Evolutionary conservation across 805 yeast species (phyloP), one percentile per base, ranked within the genome.

Genomic region (Yamadazyma paraphyllophila): DNA sequence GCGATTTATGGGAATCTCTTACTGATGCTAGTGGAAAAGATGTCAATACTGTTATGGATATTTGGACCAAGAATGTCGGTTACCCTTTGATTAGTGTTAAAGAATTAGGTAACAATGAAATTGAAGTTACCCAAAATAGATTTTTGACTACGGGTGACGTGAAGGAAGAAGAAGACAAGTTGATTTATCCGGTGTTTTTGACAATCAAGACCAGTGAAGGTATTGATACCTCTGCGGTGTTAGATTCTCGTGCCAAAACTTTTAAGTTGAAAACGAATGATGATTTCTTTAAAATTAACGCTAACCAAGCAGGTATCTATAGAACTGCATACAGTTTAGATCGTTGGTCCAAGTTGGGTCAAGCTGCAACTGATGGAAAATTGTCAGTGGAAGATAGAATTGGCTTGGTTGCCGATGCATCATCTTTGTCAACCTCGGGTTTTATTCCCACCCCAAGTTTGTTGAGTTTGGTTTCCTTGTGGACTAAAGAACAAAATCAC

Each of bases 361-460:
- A 76, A 49, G 78, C 79, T 32, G 85, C 81, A 45, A 76, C 74
- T 34, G 72, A 73, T 9, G 81, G 81, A 34, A 67, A 76, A 55
- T 74, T 87, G 55, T 74, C 88, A 9, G 85, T 83, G 43, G 87
- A 83, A 61, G 95, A 87, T 65, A 80, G 88, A 65, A 81, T 84
- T 45, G 92, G 91, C 36, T 74, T 85, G 54, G 85, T 86, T 39
- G 85, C 91, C n/a, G 95, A 87, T 66, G 87, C 87, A 14, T 80
- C 77, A 43, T 78, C 88, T 7, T 73, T 85, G 53, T 80, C 92
- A 4, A 68, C 82, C 24, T 81, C 92, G 14, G 94, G 94, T 26
- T 76, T 77, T 55, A 78, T 83, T 45, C 70, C 82, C 20, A 79
- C 90, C 29, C 70, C 80, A 3, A 81, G 75, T 55, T 74, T 84